Percentiles rank a stretch among this genome's conserved stretches.
phyloP scores from a whole-genome alignment of 2,329 filamentous ascomycete species.

The Dothistroma pini region DNA sequence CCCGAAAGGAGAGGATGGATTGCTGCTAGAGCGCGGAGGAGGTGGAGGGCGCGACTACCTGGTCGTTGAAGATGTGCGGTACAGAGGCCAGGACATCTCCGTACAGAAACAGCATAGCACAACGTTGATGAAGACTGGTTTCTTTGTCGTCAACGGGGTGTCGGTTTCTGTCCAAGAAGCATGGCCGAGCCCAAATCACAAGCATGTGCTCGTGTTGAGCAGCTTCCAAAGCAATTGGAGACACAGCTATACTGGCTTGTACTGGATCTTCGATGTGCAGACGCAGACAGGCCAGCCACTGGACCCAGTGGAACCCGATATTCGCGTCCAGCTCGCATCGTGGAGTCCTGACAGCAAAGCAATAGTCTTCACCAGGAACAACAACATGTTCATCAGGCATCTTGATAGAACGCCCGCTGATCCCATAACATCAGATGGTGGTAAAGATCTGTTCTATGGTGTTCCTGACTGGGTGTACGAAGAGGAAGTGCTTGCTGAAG shows the following conservation, averaged over 20 bases:
- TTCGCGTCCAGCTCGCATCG: slow-evolving; percentile 73
- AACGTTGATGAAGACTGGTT: slow-evolving; percentile 68
- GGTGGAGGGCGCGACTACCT: slow-evolving; percentile 66
- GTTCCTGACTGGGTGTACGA: slow-evolving; percentile 98
- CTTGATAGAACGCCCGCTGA: slow-evolving; percentile 57
- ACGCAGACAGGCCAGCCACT: slow-evolving; percentile 74
- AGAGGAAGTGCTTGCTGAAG: slow-evolving; percentile 74
- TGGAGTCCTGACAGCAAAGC: slow-evolving; percentile 89
- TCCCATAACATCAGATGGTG: slow-evolving; percentile 82
- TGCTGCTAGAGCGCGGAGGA: slow-evolving; percentile 70
- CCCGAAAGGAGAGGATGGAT: slow-evolving; percentile 72
- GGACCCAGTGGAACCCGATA: slow-evolving; percentile 62
- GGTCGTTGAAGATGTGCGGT: slow-evolving; percentile 79
- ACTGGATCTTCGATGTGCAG: slow-evolving; percentile 89
- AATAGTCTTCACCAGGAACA: slow-evolving; percentile 82
- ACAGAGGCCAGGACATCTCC: slow-evolving; percentile 44
- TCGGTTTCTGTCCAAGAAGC: slow-evolving; percentile 57
- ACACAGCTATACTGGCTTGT: slow-evolving; percentile 79
- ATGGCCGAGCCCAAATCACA: slow-evolving; percentile 78
- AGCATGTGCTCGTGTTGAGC: slow-evolving; percentile 79
- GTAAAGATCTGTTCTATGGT: slow-evolving; percentile 86
- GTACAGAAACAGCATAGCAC: slow-evolving; percentile 51
- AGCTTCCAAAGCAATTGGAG: slow-evolving; percentile 75
- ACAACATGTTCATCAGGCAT: slow-evolving; percentile 82
- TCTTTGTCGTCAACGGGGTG: slow-evolving; percentile 59